A percentile compares a stretch with the other conserved stretches of the same genome.
These are phyloP conservation scores for Aspergillus quadricinctus DNA, from an alignment of 2,329 filamentous ascomycete species.

Conservation along the genomic window DNA sequence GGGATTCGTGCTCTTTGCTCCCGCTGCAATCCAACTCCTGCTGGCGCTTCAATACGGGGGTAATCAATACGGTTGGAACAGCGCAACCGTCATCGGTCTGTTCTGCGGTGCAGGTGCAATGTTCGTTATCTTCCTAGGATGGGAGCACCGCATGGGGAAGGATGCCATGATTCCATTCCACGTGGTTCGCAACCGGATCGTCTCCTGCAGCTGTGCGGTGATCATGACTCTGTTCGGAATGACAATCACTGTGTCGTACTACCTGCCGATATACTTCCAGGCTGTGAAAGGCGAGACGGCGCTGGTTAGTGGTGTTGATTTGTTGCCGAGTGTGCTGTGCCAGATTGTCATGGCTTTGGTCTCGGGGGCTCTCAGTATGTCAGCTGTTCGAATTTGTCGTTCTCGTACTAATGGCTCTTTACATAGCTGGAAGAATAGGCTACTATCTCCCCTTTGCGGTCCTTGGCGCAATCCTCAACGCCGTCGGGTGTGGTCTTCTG, in stretches of 20 bases:
- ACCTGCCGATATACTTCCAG: slow-evolving; percentile 50
- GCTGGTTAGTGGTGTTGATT: slow-evolving; percentile 22
- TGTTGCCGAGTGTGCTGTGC: slow-evolving; percentile 27
- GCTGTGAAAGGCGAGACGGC: slow-evolving; percentile 28
- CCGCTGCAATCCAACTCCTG: slow-evolving; percentile 39
- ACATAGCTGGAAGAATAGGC: slow-evolving; percentile 26
- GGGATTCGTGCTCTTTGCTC: slow-evolving; percentile 21
- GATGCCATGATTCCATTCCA: slow-evolving; percentile 38
- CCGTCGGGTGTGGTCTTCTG: slow-evolving; percentile 39
- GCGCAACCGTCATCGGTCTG: slow-evolving; percentile 41
- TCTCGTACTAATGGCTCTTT: background rate
- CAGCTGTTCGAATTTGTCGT: background rate
- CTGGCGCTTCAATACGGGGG: slow-evolving; percentile 47
- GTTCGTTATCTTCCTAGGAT: slow-evolving; percentile 33
- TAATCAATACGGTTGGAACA: slow-evolving; percentile 33
- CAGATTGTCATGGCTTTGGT: slow-evolving; percentile 29
- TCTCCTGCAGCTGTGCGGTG: slow-evolving; percentile 27
- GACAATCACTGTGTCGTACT: slow-evolving; percentile 37
- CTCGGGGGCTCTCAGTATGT: slow-evolving; percentile 29
- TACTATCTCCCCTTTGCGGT: slow-evolving; percentile 32
- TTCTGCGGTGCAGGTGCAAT: slow-evolving; percentile 43
- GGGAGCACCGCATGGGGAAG: slow-evolving; percentile 39
- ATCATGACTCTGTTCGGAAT: slow-evolving; percentile 28
- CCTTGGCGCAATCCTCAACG: slow-evolving; percentile 24
- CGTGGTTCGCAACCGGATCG: slow-evolving; percentile 1